These are phyloP conservation scores for Capronia epimyces DNA, from an alignment of 2,329 filamentous ascomycete genomes.

Conservation along the genomic window DNA sequence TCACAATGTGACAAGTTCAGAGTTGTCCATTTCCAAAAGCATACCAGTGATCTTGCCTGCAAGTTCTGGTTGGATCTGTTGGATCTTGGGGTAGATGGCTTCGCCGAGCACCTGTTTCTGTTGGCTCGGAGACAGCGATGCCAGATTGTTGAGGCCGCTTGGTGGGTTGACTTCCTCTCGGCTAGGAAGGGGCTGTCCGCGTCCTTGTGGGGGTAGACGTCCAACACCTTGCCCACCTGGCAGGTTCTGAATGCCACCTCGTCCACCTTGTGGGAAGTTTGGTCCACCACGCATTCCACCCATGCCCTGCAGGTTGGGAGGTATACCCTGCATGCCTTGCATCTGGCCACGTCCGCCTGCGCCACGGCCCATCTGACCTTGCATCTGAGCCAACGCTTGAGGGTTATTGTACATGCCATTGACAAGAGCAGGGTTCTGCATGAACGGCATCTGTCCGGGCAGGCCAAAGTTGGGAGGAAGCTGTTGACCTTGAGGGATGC, in stretches of 20 bases:
- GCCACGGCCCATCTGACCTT: slow-evolving; percentile 64
- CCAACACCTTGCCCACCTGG: slow-evolving; percentile 37
- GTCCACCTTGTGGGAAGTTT: slow-evolving; percentile 39
- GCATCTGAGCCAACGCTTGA: slow-evolving; percentile 54
- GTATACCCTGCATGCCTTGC: slow-evolving; percentile 66
- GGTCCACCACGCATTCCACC: slow-evolving; percentile 45
- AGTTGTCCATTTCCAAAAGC: slow-evolving; percentile 98
- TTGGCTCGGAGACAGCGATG: slow-evolving; percentile 58
- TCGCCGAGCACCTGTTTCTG: slow-evolving; percentile 99
- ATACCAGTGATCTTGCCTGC: slow-evolving; percentile 99
- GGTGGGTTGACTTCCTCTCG: slow-evolving; percentile 38
- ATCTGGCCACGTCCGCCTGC: slow-evolving; percentile 65
- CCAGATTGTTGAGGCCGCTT: slow-evolving; percentile 49
- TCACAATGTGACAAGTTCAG: slow-evolving; percentile 91
- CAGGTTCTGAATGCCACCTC: slow-evolving; percentile 41
- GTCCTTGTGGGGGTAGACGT: slow-evolving; percentile 36
- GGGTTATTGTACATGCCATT: slow-evolving; percentile 61
- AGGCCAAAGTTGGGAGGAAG: slow-evolving; percentile 81
- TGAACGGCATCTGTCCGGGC: slow-evolving; percentile 61
- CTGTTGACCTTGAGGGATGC: slow-evolving; percentile 74
- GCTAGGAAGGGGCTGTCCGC: slow-evolving; percentile 34
- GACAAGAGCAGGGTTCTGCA: slow-evolving; percentile 61
- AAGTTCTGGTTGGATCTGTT: slow-evolving; percentile 85
- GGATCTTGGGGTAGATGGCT: slow-evolving; percentile 97
- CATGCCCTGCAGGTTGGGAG: slow-evolving; percentile 59